These are phyloP conservation scores for Annona squamosa DNA, from an alignment of 164 flowering plant genomes.

Conservation along the genomic window DNA sequence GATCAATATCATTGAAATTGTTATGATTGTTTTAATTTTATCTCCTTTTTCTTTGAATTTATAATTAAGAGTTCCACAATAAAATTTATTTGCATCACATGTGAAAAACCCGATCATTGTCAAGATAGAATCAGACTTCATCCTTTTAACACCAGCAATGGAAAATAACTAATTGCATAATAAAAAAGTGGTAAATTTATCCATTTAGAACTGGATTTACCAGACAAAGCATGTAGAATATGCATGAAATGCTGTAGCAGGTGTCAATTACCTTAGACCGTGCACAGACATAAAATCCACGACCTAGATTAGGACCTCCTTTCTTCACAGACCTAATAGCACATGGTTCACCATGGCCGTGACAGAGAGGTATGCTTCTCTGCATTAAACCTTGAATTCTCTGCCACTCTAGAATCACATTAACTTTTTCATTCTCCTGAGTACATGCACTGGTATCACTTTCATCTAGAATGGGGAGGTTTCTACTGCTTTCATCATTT, in stretches of 20 bases:
- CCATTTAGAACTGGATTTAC: background rate
- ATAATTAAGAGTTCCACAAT: too few species aligned
- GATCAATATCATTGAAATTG: too few species aligned
- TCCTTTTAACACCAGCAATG: background rate
- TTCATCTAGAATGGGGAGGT: slow-evolving; percentile 25
- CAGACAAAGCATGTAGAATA: background rate
- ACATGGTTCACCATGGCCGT: slow-evolving; percentile 86
- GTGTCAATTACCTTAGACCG: slow-evolving; percentile 76
- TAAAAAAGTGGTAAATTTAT: background rate
- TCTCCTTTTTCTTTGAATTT: too few species aligned
- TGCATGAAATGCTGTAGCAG: background rate
- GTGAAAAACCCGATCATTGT: background rate
- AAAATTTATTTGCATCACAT: too few species aligned
- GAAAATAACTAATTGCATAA: background rate
- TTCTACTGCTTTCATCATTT: slow-evolving; percentile 7
- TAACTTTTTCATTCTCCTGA: slow-evolving; percentile 35
- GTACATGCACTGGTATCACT: slow-evolving; percentile 12
- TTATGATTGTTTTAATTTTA: too few species aligned
- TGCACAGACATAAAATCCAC: slow-evolving; percentile 82
- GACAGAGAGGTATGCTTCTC: slow-evolving; percentile 81
- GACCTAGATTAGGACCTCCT: slow-evolving; percentile 77
- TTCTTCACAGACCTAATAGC: slow-evolving; percentile 84
- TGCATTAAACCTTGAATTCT: slow-evolving; percentile 85
- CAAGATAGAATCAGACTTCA: background rate
- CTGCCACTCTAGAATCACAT: slow-evolving; percentile 71